Evolutionary conservation across 2,329 filamentous ascomycete genomes (phyloP), one percentile per base, ranked within the genome.

Genomic region (Fusarium duplospermum): DNA sequence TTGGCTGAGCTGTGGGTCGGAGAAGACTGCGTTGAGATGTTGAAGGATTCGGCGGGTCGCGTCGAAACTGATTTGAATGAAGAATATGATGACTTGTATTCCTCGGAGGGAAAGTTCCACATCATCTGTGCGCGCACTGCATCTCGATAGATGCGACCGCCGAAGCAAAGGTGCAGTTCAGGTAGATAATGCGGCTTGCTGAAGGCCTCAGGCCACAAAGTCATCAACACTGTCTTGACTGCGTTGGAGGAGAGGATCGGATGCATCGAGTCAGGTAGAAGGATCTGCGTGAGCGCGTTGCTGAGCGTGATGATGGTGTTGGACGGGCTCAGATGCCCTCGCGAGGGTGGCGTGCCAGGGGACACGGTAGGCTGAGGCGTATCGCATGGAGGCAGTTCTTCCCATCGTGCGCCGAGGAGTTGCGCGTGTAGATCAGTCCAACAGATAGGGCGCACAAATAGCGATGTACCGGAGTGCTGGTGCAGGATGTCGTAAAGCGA

Each of bases 401-500:
- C 69, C 80, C 89, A 90, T 50, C 79, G 79, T 18, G 83, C 86
- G 27, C 84, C 84, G 7, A 90, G 86, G 3, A 89, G 80, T 50
- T 81, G 78, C 11, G 83, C 76, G 68, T 91, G 89, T 1, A 83
- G 66, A 63, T 90, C 88, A 18, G 86, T 89, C 89, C 89, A 91
- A 76, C 84, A 86, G 54, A 89, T 86, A 2, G 89, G 89, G 29
- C 85, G 83, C 57, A 88, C 80, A 67, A 86, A 89, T 22, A 91
- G 86, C 1, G 85, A 83, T 0, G 78, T 80, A 50, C 87, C 85
- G 36, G 84, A 79, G 75, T 90, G 77, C 24, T 87, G 82, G 69
- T 86, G 85, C 69, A 91, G 82, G 52, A 89, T 82, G 69, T 88
- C 87, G 75, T 86, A 87, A 24, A 91, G 81, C 0, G 89, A 90